Evolutionary conservation across 2,329 filamentous ascomycete genomes (phyloP).

Genomic region (Apiospora marii): DNA sequence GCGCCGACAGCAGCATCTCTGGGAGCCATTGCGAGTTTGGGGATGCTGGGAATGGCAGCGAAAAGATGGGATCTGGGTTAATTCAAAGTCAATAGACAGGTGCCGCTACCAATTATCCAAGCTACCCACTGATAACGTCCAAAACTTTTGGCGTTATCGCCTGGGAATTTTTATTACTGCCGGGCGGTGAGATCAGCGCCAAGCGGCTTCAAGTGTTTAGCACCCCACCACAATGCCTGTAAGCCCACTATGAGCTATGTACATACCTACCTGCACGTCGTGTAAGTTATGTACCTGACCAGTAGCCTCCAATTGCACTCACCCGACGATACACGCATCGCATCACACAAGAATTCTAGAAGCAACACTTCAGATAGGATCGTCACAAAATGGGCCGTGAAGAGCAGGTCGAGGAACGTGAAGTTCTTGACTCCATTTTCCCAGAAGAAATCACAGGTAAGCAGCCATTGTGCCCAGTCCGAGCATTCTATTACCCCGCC

Average conservation of each 20-base stretch:
- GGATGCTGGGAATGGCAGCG: background rate
- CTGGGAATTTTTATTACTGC: slow-evolving; percentile 11
- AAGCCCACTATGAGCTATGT: slow-evolving; percentile 20
- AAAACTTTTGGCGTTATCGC: slow-evolving; percentile 22
- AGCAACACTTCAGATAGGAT: slow-evolving; percentile 13
- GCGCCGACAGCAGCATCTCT: slow-evolving; percentile 47
- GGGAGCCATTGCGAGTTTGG: slow-evolving; percentile 21
- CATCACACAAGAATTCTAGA: background rate
- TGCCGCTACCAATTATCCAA: slow-evolving; percentile 3
- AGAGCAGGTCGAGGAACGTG: slow-evolving; percentile 94
- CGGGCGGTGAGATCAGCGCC: slow-evolving; percentile 1
- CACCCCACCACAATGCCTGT: slow-evolving; percentile 14
- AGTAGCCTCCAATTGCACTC: slow-evolving; percentile 1
- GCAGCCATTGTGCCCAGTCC: slow-evolving; percentile 28
- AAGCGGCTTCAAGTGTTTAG: background rate
- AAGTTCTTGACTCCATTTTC: slow-evolving; percentile 98
- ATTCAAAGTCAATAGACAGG: background rate
- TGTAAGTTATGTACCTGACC: slow-evolving; percentile 5
- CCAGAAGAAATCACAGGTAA: slow-evolving; percentile 94
- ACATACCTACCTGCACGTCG: background rate
- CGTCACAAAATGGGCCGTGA: slow-evolving; percentile 70
- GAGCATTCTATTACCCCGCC: slow-evolving; percentile 17
- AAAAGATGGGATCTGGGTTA: slow-evolving; percentile 11
- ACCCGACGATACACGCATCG: slow-evolving; percentile 1
- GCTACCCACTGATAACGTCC: slow-evolving; percentile 19